A percentile compares a stretch with the other conserved stretches of the same genome.
Evolutionary conservation across 139 green algal species (phyloP).

Genomic region (Astrephomene gubernaculifera): DNA sequence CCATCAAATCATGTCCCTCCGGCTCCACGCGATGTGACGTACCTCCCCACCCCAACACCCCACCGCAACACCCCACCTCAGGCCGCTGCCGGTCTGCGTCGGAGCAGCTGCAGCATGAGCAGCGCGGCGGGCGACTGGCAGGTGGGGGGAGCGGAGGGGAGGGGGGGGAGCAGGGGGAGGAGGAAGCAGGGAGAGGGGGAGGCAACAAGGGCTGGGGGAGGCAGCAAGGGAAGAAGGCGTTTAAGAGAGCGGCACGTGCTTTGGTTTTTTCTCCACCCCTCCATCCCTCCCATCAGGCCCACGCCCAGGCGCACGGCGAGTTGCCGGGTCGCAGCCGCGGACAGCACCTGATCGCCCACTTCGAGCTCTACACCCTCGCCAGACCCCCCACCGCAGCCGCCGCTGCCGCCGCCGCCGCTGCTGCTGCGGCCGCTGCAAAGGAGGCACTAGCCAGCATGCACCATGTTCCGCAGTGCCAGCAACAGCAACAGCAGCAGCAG

Average conservation of each 20-base stretch:
- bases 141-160: not conserved
- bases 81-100: too few relatives aligned
- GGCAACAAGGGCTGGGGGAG: not conserved
- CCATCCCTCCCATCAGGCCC: not conserved
- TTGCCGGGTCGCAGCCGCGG: constrained; percentile 29
- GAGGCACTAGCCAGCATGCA: too few relatives aligned
- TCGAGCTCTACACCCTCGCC: constrained; percentile 2
- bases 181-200: too few relatives aligned
- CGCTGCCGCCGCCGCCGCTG: not conserved
- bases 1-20: too few relatives aligned
- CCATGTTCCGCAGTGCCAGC: too few relatives aligned
- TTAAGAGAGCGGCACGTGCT: not conserved
- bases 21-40: too few relatives aligned
- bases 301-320: not conserved
- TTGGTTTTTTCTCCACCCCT: not conserved
- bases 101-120: too few relatives aligned
- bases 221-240: not conserved
- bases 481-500: too few relatives aligned
- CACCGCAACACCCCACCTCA: too few relatives aligned
- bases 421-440: not conserved
- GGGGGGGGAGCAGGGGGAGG: not conserved
- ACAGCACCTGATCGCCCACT: constrained; percentile 34
- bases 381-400: not conserved
- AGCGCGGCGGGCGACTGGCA: not conserved
- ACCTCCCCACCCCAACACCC: too few relatives aligned